These are phyloP conservation scores for Curvularia hawaiiensis DNA, from an alignment of 2,329 filamentous ascomycete genomes.

Conservation along the genomic window DNA sequence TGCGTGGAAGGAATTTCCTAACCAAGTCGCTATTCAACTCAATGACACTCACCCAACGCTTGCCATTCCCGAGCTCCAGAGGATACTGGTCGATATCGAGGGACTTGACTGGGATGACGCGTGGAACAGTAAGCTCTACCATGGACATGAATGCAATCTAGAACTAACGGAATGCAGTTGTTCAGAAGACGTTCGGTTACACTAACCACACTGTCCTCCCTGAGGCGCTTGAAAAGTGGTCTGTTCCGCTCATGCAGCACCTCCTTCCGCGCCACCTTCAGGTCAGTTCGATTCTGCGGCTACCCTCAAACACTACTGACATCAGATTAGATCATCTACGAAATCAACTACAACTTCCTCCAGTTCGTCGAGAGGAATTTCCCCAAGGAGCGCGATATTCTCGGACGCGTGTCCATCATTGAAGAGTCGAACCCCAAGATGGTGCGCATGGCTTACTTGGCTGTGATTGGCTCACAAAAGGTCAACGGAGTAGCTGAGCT, in stretches of 20 bases:
- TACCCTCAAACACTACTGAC: slow-evolving; percentile 9
- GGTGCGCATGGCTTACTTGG: slow-evolving; percentile 95
- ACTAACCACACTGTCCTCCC: slow-evolving; percentile 98
- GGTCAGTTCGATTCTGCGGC: slow-evolving; percentile 19
- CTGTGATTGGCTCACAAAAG: slow-evolving; percentile 97
- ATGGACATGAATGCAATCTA: not conserved
- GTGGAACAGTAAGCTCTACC: slow-evolving; percentile 69
- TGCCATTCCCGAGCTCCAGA: slow-evolving; percentile 93
- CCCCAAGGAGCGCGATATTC: slow-evolving; percentile 85
- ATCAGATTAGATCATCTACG: slow-evolving; percentile 78
- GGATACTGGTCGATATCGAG: slow-evolving; percentile 88
- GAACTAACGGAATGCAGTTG: slow-evolving; percentile 44
- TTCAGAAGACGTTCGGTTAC: slow-evolving; percentile 78
- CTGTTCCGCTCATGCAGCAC: slow-evolving; percentile 88
- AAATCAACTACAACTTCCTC: slow-evolving; percentile 95
- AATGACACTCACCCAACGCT: slow-evolving; percentile 98
- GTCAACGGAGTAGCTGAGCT: slow-evolving; percentile 98
- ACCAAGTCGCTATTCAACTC: slow-evolving; percentile 94
- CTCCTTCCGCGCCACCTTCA: slow-evolving; percentile 92
- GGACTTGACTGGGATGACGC: slow-evolving; percentile 92
- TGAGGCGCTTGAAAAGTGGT: slow-evolving; percentile 98
- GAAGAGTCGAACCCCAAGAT: slow-evolving; percentile 97
- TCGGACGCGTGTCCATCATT: slow-evolving; percentile 90
- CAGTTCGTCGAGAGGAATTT: slow-evolving; percentile 89
- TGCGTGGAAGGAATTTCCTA: slow-evolving; percentile 88